phyloP scores from a whole-genome alignment of 768 basidiomycete genomes.

The Lactarius quietus region DNA sequence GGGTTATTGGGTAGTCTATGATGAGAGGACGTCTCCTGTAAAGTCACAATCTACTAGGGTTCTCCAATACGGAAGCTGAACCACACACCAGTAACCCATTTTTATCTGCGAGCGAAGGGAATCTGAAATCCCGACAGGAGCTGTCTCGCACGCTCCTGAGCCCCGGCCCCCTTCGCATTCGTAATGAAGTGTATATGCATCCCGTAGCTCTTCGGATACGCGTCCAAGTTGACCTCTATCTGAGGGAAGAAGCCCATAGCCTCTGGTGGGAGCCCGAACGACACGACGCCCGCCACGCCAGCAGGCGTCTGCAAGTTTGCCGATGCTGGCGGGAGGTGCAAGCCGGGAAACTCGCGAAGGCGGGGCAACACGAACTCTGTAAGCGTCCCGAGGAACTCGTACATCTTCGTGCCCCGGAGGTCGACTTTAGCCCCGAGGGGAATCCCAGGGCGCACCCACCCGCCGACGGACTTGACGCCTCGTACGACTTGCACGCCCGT shows the following conservation, averaged over 20 bases:
- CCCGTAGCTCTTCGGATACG: constrained; percentile 81
- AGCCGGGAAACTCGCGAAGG: constrained; percentile 82
- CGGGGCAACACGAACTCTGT: constrained; percentile 95
- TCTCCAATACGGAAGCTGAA: neutral
- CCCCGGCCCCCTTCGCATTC: constrained; percentile 81
- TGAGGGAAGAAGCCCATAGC: constrained; percentile 94
- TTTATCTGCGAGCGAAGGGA: constrained; percentile 60
- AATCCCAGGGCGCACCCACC: constrained; percentile 81
- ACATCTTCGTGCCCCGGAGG: constrained; percentile 89
- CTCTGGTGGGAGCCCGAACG: constrained; percentile 77
- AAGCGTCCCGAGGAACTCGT: constrained; percentile 84
- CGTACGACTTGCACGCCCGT: constrained; percentile 77
- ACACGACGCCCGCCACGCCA: constrained; percentile 82
- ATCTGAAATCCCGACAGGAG: constrained; percentile 90
- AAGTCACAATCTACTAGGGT: neutral
- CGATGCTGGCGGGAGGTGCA: constrained; percentile 72
- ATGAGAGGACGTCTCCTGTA: neutral
- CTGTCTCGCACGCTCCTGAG: constrained; percentile 83
- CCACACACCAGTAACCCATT: neutral
- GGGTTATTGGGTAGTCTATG: neutral
- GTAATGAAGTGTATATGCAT: constrained; percentile 96
- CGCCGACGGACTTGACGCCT: constrained; percentile 63
- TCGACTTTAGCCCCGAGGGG: constrained; percentile 90
- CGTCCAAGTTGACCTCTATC: constrained; percentile 89
- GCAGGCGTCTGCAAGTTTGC: constrained; percentile 68